Base-by-base conservation (phyloP, 352 stramenopile genomes). In the Globisporangium paroecandrum region DNA sequence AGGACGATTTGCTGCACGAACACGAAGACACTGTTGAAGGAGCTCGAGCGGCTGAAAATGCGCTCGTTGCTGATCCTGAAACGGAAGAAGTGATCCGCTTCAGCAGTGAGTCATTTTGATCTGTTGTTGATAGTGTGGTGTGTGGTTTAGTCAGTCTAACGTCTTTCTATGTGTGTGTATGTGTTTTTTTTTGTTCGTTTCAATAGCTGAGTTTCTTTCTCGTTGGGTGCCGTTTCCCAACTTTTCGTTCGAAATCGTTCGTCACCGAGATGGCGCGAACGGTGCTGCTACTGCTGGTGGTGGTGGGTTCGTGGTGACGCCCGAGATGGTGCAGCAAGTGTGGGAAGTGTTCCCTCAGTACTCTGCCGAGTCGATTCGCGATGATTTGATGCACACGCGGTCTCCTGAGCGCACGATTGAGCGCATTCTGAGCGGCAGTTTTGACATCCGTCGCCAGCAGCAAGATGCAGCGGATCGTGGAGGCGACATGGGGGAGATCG, bases 281-380 rank as follows among this genome's bases (percentile, higher is more conserved):
- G 69, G 68, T 25, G 41, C 4, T 3, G 69, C 66, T 36, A 12
- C 57, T 8, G 20, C 60, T 12, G 58, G 69, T 20, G 77, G 68
- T 22, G 29, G 64, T 41, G 78, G 77, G 18, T 81, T 89, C 8
- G 74, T 73, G n/a, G 82, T 89, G 66, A 91, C 75, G 0, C 78
- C 82, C 0, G 83, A 89, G 64, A 93, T 91, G 81, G 27, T 90
- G 13, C 83, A 89, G 55, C 85, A 86, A 38, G 85, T 93, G 13
- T 87, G 77, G 67, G 83, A 93, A 27, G 75, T 93, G 13, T 93
- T 93, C 38, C 85, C 85, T 2, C 85, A 93, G 58, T 89, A 87
- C 66, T 81, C 77, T 0, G 62, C 77, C 0, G 81, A 91, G 46
- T 76, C 83, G 12, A 81, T 93, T 60, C 77, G 70, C 9, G 73